phyloP scores from a whole-genome alignment of 305 asterid species.

The Euphrasia arctica region DNA sequence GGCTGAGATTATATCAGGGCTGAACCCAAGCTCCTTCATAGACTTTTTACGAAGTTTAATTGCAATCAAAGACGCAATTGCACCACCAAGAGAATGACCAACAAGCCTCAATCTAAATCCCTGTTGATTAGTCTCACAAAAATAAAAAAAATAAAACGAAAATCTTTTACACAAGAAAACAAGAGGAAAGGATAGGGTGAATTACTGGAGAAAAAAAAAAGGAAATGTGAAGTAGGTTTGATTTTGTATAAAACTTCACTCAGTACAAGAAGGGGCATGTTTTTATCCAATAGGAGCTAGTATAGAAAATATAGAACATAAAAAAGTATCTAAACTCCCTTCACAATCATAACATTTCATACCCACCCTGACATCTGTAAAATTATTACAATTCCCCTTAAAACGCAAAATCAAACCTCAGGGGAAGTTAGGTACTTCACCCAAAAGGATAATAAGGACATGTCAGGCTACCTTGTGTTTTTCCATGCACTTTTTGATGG shows the following conservation, averaged over 20 bases:
- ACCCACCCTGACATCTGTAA: neutral
- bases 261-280: too few species aligned
- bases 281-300: too few species aligned
- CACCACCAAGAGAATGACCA: constrained; percentile 98
- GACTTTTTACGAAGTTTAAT: constrained; percentile 82
- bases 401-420: neutral
- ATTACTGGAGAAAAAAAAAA: neutral
- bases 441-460: constrained; percentile 20
- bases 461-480: constrained; percentile 62
- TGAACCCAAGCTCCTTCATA: constrained; percentile 70
- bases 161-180: constrained; percentile 14
- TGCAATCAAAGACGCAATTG: constrained; percentile 88
- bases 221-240: neutral
- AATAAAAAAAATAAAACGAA: neutral
- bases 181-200: neutral
- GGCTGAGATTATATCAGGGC: constrained; percentile 78
- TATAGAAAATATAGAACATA: too few species aligned
- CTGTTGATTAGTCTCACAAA: constrained; percentile 59
- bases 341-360: neutral
- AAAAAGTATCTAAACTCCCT: neutral
- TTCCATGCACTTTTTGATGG: constrained; percentile 68
- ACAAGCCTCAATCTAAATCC: constrained; percentile 97
- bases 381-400: neutral
- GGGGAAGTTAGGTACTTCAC: neutral
- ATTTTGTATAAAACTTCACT: neutral